These are phyloP conservation scores for Diaporthe sp. DNA, from an alignment of 2,329 filamentous ascomycete species.

Conservation along the genomic window DNA sequence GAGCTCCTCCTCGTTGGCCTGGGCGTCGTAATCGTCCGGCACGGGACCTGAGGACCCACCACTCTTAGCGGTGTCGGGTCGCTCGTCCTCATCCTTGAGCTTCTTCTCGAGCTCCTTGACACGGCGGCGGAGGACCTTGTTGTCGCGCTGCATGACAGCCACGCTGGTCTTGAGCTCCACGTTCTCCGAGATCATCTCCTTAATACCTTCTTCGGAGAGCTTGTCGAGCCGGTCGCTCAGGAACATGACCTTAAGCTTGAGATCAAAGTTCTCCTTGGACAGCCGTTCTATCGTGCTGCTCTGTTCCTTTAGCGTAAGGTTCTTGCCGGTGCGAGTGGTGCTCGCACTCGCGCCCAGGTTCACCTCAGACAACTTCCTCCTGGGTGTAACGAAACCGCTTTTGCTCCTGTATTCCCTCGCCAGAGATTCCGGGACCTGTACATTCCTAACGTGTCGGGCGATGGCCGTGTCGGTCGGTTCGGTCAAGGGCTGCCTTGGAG, in stretches of 20 bases:
- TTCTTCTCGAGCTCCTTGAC: conserved; percentile 90
- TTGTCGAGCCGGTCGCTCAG: conserved; percentile 93
- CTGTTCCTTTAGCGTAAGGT: conserved; percentile 94
- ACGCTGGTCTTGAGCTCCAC: conserved; percentile 94
- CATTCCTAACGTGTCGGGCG: conserved; percentile 88
- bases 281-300: conserved; percentile 96
- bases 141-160: conserved; percentile 90
- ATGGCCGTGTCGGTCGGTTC: conserved; percentile 90
- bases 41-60: conserved; percentile 69
- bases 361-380: conserved; percentile 63
- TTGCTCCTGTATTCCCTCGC: conserved; percentile 88
- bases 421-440: conserved; percentile 90
- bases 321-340: conserved; percentile 73
- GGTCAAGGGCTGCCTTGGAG: conserved; percentile 66
- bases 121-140: conserved; percentile 83
- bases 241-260: conserved; percentile 98
- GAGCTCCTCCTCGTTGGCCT: conserved; percentile 85
- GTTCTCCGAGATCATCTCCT: conserved; percentile 98
- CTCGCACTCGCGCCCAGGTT: conserved; percentile 64
- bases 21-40: conserved; percentile 69
- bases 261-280: conserved; percentile 97
- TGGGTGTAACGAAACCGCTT: conserved; percentile 73
- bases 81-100: conserved; percentile 74
- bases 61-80: conserved; percentile 72
- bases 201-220: conserved; percentile 94